Evolutionary conservation across 2,329 filamentous ascomycete species (phyloP).

Genomic region (Arthrobotrys pseudoclavata): DNA sequence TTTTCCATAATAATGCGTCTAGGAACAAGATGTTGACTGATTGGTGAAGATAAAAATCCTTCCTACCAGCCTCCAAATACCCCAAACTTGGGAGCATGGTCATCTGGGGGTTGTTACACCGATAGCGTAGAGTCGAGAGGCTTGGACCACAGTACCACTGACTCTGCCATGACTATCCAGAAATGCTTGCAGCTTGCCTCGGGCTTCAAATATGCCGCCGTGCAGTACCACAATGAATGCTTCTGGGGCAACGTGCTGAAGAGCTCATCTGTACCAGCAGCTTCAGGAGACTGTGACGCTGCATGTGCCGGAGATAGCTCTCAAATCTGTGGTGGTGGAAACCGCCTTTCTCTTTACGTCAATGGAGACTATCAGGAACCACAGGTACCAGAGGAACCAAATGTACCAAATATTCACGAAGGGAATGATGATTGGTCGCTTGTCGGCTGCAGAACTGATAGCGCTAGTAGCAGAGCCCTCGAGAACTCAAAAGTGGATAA

Average conservation of each 20-base stretch:
- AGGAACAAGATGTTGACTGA: background rate
- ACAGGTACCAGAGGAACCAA: conserved; percentile 4
- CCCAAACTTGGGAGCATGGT: conserved; percentile 3
- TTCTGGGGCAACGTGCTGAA: conserved; percentile 65
- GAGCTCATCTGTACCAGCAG: conserved; percentile 13
- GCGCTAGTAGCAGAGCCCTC: conserved; percentile 19
- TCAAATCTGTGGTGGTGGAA: conserved; percentile 22
- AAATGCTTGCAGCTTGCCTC: conserved; percentile 61
- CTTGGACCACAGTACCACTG: conserved; percentile 9
- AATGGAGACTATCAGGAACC: conserved; percentile 11
- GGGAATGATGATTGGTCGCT: conserved; percentile 32
- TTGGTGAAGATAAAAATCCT: conserved; percentile 12
- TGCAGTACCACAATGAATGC: conserved; percentile 67
- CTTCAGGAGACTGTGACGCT: conserved; percentile 11
- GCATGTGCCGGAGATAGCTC: conserved; percentile 19
- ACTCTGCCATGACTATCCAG: conserved; percentile 24
- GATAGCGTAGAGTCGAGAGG: conserved; percentile 30
- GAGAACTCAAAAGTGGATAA: conserved; percentile 5
- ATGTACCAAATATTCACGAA: background rate
- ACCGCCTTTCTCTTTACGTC: conserved; percentile 4
- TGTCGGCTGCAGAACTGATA: conserved; percentile 19
- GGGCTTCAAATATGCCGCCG: conserved; percentile 65
- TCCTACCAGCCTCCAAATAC: conserved; percentile 20
- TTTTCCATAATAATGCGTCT: background rate
- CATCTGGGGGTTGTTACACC: conserved; percentile 8